Conservation (phyloP, 495 filamentous ascomycete species). For the Aspergillus cristatus region DNA sequence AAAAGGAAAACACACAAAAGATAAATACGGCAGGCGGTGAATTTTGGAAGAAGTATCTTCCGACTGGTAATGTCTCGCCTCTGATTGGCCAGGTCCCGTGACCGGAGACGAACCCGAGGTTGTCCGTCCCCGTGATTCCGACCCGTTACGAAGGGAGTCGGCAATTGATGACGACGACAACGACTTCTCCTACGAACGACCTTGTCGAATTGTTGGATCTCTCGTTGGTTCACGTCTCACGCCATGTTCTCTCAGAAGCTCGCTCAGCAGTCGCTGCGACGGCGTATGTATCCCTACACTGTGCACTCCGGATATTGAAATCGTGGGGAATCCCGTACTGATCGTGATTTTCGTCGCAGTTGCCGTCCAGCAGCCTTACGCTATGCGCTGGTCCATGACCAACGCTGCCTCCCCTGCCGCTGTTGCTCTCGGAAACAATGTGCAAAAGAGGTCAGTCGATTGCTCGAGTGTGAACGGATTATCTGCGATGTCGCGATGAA, state of each 20-base stretch:
- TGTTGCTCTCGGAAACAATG: constrained; percentile 36
- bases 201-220: constrained; percentile 4
- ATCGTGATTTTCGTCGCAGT: constrained; percentile 17
- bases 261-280: constrained; percentile 57
- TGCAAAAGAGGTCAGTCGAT: constrained; percentile 46
- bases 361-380: constrained; percentile 42
- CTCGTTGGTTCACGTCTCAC: constrained; percentile 10
- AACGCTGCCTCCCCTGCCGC: constrained; percentile 41
- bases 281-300: constrained; percentile 43
- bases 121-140: constrained; percentile 35
- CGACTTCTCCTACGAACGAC: constrained; percentile 9
- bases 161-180: constrained; percentile 11
- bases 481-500: neutral
- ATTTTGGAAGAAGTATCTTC: constrained; percentile 30
- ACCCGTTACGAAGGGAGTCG: constrained; percentile 17
- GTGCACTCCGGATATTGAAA: neutral
- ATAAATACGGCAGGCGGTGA: constrained; percentile 6
- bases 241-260: constrained; percentile 60
- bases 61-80: constrained; percentile 23
- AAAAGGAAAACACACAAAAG: constrained; percentile 1
- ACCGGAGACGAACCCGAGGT: constrained; percentile 34
- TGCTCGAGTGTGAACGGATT: neutral
- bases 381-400: constrained; percentile 40
- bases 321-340: constrained; percentile 7
- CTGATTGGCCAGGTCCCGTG: constrained; percentile 35